These are phyloP conservation scores for Verbena officinalis DNA, from an alignment of 257 asterid species.

Conservation along the genomic window DNA sequence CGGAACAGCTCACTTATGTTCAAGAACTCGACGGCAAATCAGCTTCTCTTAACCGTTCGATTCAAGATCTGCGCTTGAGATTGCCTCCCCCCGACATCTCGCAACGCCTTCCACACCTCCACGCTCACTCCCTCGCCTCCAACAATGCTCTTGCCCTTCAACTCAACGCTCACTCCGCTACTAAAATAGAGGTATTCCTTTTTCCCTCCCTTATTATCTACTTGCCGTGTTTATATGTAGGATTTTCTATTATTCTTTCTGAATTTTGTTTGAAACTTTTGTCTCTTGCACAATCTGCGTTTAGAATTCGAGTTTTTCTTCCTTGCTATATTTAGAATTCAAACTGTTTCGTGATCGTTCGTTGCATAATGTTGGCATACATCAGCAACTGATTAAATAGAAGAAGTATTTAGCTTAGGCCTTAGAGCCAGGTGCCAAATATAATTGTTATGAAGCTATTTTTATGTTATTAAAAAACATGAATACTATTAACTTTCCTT, in stretches of 20 bases:
- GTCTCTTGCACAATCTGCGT: not conserved
- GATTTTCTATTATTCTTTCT: not conserved
- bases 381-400: not conserved
- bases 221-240: not conserved
- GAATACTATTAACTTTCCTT: not conserved
- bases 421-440: conserved; percentile 3
- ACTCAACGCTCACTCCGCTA: conserved; percentile 87
- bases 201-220: not conserved
- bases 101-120: conserved; percentile 90
- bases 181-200: conserved; percentile 72
- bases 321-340: not conserved
- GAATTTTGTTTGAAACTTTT: not conserved
- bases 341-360: conserved; percentile 8
- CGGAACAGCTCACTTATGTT: conserved; percentile 71
- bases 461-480: not conserved
- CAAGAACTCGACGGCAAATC: conserved; percentile 67
- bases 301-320: not conserved
- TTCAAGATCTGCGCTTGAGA: conserved; percentile 90
- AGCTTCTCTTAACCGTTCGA: conserved; percentile 77
- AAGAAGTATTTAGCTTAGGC: too few relatives aligned
- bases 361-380: conserved; percentile 7
- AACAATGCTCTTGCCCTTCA: conserved; percentile 87
- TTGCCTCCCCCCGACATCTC: conserved; percentile 96
- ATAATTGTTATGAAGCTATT: not conserved
- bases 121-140: conserved; percentile 96